phyloP scores from a whole-genome alignment of 441 rosid genomes.

The Manihot esculenta region DNA sequence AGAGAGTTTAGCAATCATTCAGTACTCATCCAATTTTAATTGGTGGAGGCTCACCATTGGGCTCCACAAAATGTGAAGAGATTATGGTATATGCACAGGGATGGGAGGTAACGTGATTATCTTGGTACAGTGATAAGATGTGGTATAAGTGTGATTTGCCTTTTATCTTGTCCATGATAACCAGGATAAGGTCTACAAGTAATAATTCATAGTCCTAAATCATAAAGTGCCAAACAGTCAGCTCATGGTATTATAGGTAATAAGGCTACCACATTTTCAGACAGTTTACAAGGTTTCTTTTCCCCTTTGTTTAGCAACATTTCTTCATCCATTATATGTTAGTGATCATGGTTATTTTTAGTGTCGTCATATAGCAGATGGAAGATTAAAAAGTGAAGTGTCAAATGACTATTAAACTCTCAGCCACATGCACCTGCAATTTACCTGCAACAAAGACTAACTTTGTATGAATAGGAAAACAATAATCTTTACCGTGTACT shows the following conservation, averaged over 20 bases:
- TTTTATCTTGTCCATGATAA: neutral
- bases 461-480: conserved; percentile 8
- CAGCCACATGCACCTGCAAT: conserved; percentile 2
- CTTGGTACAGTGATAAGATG: conserved; percentile 1
- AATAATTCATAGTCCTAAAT: neutral
- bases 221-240: neutral
- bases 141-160: neutral
- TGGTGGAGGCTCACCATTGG: neutral
- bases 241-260: neutral
- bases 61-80: neutral
- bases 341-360: neutral
- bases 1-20: neutral
- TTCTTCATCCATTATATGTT: neutral
- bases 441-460: conserved; percentile 13
- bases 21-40: neutral
- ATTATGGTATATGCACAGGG: no score
- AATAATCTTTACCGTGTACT: conserved; percentile 69
- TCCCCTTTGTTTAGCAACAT: neutral
- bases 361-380: neutral
- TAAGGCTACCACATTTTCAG: neutral
- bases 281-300: neutral
- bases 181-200: neutral
- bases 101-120: neutral
- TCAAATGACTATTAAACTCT: neutral
- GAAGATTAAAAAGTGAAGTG: neutral